phyloP scores from a whole-genome alignment of 441 rosid genomes.

The Bocquillonia castaneifolia region DNA sequence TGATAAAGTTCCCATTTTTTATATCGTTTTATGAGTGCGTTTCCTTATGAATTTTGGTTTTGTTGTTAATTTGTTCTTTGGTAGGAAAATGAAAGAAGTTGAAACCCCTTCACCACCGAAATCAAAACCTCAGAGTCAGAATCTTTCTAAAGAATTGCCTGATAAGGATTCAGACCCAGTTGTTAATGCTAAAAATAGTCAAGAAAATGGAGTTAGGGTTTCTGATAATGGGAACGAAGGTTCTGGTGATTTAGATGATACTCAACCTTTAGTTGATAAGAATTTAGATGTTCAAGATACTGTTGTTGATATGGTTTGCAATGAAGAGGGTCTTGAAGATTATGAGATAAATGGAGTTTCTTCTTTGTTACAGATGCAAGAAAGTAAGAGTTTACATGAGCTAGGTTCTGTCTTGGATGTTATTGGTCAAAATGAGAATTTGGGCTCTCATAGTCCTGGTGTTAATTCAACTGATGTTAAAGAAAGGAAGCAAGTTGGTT shows the following conservation, averaged over 20 bases:
- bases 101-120: conserved; percentile 16
- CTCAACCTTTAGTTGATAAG: no score
- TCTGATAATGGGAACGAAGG: conserved; percentile 4
- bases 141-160: conserved; percentile 11
- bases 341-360: conserved; percentile 55
- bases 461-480: not conserved
- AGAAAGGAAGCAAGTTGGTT: conserved; percentile 5
- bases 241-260: not conserved
- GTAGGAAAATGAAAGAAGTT: conserved; percentile 25
- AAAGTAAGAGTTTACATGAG: conserved; percentile 24
- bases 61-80: not conserved
- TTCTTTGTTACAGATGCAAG: conserved; percentile 47
- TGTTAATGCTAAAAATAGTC: conserved; percentile 23
- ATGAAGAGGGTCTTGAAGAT: conserved; percentile 38
- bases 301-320: conserved; percentile 7
- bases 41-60: conserved; percentile 5
- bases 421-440: conserved; percentile 25
- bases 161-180: no score
- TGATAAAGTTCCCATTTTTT: not conserved
- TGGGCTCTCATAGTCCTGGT: conserved; percentile 16
- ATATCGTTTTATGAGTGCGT: not conserved
- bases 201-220: conserved; percentile 29
- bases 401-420: conserved; percentile 32
- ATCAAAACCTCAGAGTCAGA: conserved; percentile 18
- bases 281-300: not conserved